Percentiles rank a stretch among this genome's conserved stretches.
These are phyloP conservation scores for Hordeum vulgare DNA, from an alignment of 176 grass and related monocot genomes.

Conservation along the genomic window MorexV3_pseudomolecules_assembly NC_058520.1:579421646-579422145, in stretches of 20 bases:
- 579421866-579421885: background rate
- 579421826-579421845: too few species aligned
- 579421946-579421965: background rate
- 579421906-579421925: background rate
- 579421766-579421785: too few species aligned
- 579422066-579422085: background rate
- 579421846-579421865: background rate
- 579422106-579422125: too few species aligned
- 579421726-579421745: background rate
- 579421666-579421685: too few species aligned
- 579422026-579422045: background rate
- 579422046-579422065: background rate
- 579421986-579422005: background rate
- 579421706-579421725: too few species aligned
- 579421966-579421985: background rate
- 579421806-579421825: too few species aligned
- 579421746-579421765: background rate
- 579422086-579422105: background rate
- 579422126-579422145: background rate
- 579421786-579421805: too few species aligned
- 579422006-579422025: background rate
- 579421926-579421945: background rate
- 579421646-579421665: too few species aligned
- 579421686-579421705: background rate
- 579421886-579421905: background rate